Percentiles rank a stretch among this genome's conserved stretches.
These are phyloP conservation scores for Daldinia loculata DNA, from an alignment of 495 filamentous ascomycete genomes.

Conservation along the genomic window DNA sequence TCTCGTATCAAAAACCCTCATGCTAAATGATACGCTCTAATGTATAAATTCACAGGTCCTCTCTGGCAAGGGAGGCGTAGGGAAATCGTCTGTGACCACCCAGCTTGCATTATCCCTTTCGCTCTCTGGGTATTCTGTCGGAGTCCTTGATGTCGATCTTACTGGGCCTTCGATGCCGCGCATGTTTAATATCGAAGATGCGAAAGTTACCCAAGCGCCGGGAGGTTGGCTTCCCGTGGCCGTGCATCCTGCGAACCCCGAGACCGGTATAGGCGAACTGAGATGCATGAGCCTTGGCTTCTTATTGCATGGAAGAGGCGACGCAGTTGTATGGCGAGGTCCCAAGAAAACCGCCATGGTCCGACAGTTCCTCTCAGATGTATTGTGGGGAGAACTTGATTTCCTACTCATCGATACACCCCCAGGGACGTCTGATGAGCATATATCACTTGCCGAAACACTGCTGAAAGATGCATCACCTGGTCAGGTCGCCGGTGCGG, in stretches of 20 bases:
- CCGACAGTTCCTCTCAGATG: conserved; percentile 90
- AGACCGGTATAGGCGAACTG: conserved; percentile 68
- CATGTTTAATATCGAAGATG: conserved; percentile 86
- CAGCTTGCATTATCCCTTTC: conserved; percentile 93
- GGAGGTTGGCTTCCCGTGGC: conserved; percentile 89
- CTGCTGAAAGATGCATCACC: conserved; percentile 70
- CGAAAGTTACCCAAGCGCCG: conserved; percentile 88
- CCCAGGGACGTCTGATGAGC: conserved; percentile 95
- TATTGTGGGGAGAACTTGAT: conserved; percentile 87
- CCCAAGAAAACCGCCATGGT: conserved; percentile 99
- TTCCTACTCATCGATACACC: conserved; percentile 96
- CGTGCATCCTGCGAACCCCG: conserved; percentile 68
- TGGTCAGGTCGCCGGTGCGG: conserved; percentile 75
- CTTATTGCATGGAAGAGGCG: conserved; percentile 79
- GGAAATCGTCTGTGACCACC: conserved; percentile 95
- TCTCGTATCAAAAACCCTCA: background rate
- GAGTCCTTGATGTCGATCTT: conserved; percentile 94
- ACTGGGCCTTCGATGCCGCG: conserved; percentile 96
- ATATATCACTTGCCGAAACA: conserved; percentile 92
- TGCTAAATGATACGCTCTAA: conserved; percentile 26
- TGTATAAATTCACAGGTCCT: conserved; percentile 66
- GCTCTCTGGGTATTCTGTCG: conserved; percentile 83
- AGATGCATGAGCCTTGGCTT: conserved; percentile 95
- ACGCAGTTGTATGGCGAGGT: conserved; percentile 95
- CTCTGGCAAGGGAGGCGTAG: conserved; percentile 96